These are phyloP conservation scores for Eucalyptus virginea DNA, from an alignment of 345 rosid species.

Conservation along the genomic window DNA sequence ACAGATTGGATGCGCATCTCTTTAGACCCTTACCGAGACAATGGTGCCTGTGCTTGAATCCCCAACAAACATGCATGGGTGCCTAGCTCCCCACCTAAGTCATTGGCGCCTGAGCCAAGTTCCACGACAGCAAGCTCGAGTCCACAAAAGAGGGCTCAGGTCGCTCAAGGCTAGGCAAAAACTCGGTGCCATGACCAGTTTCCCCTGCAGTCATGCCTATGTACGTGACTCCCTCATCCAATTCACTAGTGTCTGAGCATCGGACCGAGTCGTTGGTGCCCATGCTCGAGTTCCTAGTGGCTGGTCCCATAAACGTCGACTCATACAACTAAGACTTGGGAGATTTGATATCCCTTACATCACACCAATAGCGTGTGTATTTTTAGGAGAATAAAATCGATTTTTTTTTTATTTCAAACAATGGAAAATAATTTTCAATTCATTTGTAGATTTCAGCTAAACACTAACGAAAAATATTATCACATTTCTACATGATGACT, in stretches of 20 bases:
- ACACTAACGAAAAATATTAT: neutral
- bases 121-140: neutral
- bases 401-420: neutral
- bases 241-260: neutral
- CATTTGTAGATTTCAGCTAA: neutral
- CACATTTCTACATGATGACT: neutral
- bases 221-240: neutral
- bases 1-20: neutral
- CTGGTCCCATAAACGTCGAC: neutral
- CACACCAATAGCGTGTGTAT: neutral
- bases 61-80: neutral
- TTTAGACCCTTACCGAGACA: neutral
- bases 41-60: neutral
- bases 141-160: neutral
- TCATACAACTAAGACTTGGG: fast-evolving
- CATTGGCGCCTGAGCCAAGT: neutral
- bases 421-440: neutral
- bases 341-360: neutral
- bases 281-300: neutral
- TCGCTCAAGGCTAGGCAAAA: neutral
- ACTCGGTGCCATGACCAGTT: fast-evolving
- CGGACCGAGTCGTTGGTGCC: fast-evolving
- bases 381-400: neutral
- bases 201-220: fast-evolving
- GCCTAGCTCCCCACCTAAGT: neutral